Evolutionary conservation across 1,284 basidiomycete genomes (phyloP), one percentile per base, ranked within the genome.

Genomic region (Apiotrichum gracile): DNA sequence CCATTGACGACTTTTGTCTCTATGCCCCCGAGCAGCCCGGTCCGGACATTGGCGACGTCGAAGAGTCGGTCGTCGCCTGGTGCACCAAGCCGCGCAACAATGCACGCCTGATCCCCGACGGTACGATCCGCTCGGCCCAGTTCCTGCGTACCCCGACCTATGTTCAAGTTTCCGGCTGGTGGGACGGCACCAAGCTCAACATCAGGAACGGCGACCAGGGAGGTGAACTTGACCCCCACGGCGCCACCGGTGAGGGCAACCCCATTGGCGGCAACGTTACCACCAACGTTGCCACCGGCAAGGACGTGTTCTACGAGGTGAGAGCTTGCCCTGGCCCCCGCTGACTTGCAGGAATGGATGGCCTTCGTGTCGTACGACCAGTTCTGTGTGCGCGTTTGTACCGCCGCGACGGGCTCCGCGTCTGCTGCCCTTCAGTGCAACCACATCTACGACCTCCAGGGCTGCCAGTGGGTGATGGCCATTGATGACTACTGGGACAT

Each of bases 241-340:
- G 78, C 48, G 75, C 75, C 10, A 70, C 67, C 29, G 69, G 67
- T 60, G 63, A 71, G 62, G 79, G 79, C 47, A 80, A 80, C 74
- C 79, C 79, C 39, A 67, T 78, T 51, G 79, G 79, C 47, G 79
- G 79, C 39, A 79, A 80, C 63, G 79, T 80, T 49, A 80, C 79
- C 38, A 75, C 77, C 53, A 78, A 78, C 66, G 16, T 27, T 14
- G 67, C 76, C 33, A 72, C 73, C 19, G 78, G 78, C 21, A 48
- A 62, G 35, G 78, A 79, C 49, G 77, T 78, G 26, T 68, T 70
- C 54, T 80, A 80, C 73, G 68, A 79, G 62, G 31, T 17, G 31
- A n/a, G n/a, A 29, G 7, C 13, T 6, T 29, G 27, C 6, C 27
- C 7, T 7, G 27, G n/a, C n/a, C 7, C 6, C 6, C 27, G 6